phyloP scores from a whole-genome alignment of 2,329 filamentous ascomycete genomes.

The Xylariaceae sp. region DNA sequence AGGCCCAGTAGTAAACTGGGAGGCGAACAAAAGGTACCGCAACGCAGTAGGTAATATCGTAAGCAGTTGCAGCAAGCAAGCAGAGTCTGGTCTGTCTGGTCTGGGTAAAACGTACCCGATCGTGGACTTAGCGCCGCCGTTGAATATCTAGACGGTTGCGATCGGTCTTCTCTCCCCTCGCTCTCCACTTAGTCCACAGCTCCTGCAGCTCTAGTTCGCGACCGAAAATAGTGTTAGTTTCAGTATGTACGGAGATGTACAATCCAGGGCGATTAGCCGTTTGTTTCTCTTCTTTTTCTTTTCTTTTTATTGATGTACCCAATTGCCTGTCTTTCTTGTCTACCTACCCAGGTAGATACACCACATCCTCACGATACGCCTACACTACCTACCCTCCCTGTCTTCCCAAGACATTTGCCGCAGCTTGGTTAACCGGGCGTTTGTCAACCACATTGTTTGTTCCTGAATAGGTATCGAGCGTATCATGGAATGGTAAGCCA shows the following conservation, averaged over 20 bases:
- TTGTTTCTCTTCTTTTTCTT: conserved; percentile 1
- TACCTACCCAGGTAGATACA: background rate
- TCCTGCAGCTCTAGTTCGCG: conserved; percentile 38
- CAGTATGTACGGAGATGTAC: conserved; percentile 14
- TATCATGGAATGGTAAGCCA: background rate
- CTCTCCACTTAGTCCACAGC: conserved; percentile 29
- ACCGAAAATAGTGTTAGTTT: conserved; percentile 24
- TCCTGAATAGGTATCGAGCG: background rate
- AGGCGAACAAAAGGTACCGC: background rate
- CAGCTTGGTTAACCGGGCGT: background rate
- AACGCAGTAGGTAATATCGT: background rate
- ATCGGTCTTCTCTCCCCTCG: conserved; percentile 24
- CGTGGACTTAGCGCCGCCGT: conserved; percentile 17
- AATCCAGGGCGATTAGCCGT: conserved; percentile 22
- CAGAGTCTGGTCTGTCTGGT: background rate
- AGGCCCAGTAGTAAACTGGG: background rate
- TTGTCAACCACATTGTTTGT: background rate
- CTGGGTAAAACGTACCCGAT: conserved; percentile 7
- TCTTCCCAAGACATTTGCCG: background rate
- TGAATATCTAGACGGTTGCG: conserved; percentile 21
- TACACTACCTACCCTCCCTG: background rate
- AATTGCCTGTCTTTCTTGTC: conserved; percentile 14
- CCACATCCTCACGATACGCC: background rate
- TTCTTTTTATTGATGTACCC: conserved; percentile 21
- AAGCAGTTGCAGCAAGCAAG: background rate